These are phyloP conservation scores for Ascochyta koolunga DNA, from an alignment of 2,329 filamentous ascomycete genomes.

Conservation along the genomic window DNA sequence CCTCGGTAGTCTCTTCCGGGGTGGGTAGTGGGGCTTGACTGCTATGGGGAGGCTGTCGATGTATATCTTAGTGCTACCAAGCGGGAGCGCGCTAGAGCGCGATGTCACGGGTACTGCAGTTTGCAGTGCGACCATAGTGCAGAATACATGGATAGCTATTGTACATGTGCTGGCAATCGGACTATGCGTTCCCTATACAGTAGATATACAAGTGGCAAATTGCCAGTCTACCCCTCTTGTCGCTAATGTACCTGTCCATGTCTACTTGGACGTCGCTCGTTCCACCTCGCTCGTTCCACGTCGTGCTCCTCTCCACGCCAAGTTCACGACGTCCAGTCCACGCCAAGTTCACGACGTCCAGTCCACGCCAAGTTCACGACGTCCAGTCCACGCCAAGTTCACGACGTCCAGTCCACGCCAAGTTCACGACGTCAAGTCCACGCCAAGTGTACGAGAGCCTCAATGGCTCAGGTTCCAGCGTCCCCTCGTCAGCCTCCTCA, in stretches of 20 bases:
- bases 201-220: conserved; percentile 11
- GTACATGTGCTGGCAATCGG: background rate
- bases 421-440: too few species aligned
- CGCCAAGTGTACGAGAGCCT: too few species aligned
- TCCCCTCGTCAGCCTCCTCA: conserved; percentile 61
- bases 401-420: too few species aligned
- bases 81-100: background rate
- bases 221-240: background rate
- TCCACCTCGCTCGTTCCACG: background rate
- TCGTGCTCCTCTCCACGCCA: background rate
- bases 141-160: background rate
- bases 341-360: too few species aligned
- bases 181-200: conserved; percentile 20
- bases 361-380: too few species aligned
- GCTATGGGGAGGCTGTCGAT: background rate
- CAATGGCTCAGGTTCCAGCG: conserved; percentile 50
- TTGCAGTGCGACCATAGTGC: background rate
- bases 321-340: background rate
- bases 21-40: background rate
- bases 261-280: too few species aligned
- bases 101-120: background rate
- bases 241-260: too few species aligned
- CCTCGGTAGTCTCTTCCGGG: too few species aligned
- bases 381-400: too few species aligned
- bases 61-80: background rate